These are phyloP conservation scores for Cucumis variabilis DNA, from an alignment of 331 rosid species.

Conservation along the genomic window DNA sequence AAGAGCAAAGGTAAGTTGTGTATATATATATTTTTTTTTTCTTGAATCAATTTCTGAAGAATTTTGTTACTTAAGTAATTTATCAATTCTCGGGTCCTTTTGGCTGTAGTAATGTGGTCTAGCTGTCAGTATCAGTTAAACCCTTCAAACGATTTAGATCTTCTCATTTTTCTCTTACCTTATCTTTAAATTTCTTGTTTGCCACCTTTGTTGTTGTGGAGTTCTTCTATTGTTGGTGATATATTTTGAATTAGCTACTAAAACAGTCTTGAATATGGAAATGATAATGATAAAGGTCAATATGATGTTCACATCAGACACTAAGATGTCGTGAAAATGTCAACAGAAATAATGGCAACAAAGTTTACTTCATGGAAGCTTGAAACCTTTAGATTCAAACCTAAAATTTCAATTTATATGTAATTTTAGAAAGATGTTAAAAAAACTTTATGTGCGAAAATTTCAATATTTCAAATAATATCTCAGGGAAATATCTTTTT, in stretches of 20 bases:
- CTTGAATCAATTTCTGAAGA: slow-evolving; percentile 18
- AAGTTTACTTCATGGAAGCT: neutral
- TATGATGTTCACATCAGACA: neutral
- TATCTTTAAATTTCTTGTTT: neutral
- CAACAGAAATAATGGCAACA: neutral
- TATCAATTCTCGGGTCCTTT: neutral
- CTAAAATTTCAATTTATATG: neutral
- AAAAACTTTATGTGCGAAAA: neutral
- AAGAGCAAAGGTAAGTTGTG: slow-evolving; percentile 73
- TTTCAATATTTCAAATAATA: neutral
- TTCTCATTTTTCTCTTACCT: neutral
- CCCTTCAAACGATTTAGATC: neutral
- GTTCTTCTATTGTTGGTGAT: neutral
- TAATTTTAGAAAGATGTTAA: neutral
- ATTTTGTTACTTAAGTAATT: slow-evolving; percentile 6
- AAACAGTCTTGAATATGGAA: slow-evolving; percentile 10
- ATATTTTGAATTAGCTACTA: slow-evolving; percentile 6
- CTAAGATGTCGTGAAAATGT: slow-evolving; percentile 7
- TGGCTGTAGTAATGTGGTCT: neutral
- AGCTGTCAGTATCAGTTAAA: neutral
- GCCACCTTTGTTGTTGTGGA: neutral
- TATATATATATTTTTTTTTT: neutral
- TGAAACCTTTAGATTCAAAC: neutral
- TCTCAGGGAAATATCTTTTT: neutral
- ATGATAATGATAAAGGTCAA: neutral